Conservation (phyloP, 2,329 filamentous ascomycete species). For the Anthostomella pinea region DNA sequence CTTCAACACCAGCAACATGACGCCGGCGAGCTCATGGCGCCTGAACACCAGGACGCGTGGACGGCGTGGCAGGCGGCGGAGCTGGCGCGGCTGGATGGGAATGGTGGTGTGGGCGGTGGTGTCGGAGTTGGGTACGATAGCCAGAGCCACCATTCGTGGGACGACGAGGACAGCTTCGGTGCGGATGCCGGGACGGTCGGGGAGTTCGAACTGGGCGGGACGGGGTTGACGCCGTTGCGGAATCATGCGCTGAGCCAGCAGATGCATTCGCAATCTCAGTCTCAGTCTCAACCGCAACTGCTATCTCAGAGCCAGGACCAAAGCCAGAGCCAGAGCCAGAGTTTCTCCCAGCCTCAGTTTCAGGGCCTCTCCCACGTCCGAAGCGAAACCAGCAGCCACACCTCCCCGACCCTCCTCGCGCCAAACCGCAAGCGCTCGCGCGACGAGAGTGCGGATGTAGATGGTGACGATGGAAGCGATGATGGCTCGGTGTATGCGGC, state of each 20-base stretch:
- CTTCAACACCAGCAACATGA: slow-evolving; percentile 7
- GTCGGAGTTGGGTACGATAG: background rate
- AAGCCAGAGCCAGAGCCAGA: background rate
- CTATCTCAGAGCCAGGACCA: background rate
- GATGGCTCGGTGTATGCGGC: slow-evolving; percentile 11
- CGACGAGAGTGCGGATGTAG: slow-evolving; percentile 30
- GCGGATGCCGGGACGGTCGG: slow-evolving; percentile 8
- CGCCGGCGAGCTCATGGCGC: background rate
- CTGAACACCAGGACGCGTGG: slow-evolving; percentile 21
- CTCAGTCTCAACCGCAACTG: background rate
- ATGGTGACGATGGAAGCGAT: slow-evolving; percentile 16
- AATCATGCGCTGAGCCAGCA: too few relatives aligned
- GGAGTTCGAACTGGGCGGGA: slow-evolving; percentile 19
- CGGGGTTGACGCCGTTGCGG: slow-evolving; percentile 20
- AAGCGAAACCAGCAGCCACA: slow-evolving; percentile 1
- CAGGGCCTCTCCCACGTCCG: slow-evolving; percentile 8
- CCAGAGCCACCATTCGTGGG: too few relatives aligned
- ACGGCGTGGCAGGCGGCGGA: slow-evolving; percentile 12
- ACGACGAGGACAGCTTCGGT: slow-evolving; percentile 3
- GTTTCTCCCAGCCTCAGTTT: slow-evolving; percentile 1
- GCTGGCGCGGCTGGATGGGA: slow-evolving; percentile 8
- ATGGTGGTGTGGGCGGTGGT: background rate
- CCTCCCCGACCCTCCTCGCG: slow-evolving; percentile 12
- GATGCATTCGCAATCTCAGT: background rate
- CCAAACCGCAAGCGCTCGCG: slow-evolving; percentile 34